Evolutionary conservation across 2,329 filamentous ascomycete species (phyloP).

Genomic region (Fusarium subtropicale): DNA sequence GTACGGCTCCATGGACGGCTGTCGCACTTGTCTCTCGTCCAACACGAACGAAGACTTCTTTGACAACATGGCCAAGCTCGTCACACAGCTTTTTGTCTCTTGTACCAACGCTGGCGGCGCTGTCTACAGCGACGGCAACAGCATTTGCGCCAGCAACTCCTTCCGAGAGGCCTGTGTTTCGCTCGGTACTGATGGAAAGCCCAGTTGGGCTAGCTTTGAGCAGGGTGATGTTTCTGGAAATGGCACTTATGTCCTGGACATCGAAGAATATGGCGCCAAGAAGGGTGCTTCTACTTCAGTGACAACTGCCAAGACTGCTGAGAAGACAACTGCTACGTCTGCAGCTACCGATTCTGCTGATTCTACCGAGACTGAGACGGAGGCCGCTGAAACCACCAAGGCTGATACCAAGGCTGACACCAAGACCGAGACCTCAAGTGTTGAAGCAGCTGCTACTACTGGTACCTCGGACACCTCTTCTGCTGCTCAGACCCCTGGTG

Average conservation of each 20-base stretch:
- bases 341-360: neutral
- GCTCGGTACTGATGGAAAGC: conserved; percentile 14
- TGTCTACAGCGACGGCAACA: conserved; percentile 31
- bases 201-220: conserved; percentile 35
- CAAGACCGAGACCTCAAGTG: neutral
- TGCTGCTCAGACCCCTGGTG: neutral
- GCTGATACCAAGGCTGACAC: neutral
- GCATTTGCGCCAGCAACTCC: conserved; percentile 33
- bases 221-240: conserved; percentile 10
- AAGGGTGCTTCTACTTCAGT: conserved; percentile 20
- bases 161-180: conserved; percentile 34
- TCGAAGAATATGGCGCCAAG: conserved; percentile 18
- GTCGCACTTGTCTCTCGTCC: conserved; percentile 33
- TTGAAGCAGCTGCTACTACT: neutral
- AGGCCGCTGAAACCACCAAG: neutral
- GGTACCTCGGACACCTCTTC: neutral
- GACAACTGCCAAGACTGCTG: conserved; percentile 14
- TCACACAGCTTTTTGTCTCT: conserved; percentile 41
- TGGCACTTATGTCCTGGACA: conserved; percentile 24
- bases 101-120: conserved; percentile 36
- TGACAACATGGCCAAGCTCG: conserved; percentile 29
- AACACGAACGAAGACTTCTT: conserved; percentile 31
- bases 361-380: conserved; percentile 7
- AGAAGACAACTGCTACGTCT: neutral
- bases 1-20: conserved; percentile 40